Conservation (phyloP, 23 red algal species). For the Porphyridium purpureum region DNA sequence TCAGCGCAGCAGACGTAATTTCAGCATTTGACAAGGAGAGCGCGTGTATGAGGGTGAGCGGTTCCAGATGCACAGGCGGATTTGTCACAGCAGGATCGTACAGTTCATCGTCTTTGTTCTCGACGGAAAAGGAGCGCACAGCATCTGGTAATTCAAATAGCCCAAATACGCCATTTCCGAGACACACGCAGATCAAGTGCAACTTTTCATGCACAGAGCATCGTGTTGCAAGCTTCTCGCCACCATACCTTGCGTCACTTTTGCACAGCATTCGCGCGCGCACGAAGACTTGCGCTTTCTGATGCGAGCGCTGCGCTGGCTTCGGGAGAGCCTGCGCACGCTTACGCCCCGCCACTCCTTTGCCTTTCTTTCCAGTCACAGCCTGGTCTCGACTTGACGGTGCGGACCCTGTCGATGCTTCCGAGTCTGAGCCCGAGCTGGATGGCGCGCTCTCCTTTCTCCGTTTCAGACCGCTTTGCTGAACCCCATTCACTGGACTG, state of each 20-base stretch:
- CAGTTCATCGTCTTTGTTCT: conserved; percentile 22
- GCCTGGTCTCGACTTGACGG: not conserved
- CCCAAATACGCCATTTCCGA: not conserved
- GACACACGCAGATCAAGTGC: not conserved
- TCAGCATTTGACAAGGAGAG: conserved; percentile 40
- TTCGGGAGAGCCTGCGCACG: no score
- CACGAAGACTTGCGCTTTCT: not conserved
- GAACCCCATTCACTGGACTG: not conserved
- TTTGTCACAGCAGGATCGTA: conserved; percentile 1
- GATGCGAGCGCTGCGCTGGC: not conserved
- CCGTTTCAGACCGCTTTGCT: not conserved
- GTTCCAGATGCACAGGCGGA: not conserved
- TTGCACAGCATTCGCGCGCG: not conserved
- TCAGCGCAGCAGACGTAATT: conserved; percentile 26
- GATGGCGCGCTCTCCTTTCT: not conserved
- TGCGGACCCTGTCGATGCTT: conserved; percentile 5
- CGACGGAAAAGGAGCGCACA: not conserved
- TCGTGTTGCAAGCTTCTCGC: not conserved
- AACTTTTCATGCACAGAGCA: not conserved
- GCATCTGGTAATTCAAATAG: not conserved
- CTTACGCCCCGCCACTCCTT: no score
- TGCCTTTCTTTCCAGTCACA: not conserved
- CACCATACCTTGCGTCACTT: not conserved
- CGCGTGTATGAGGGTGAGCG: conserved; percentile 22
- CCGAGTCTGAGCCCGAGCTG: not conserved